Evolutionary conservation across 805 yeast genomes (phyloP).

Genomic region (Candida nemodendra): DNA sequence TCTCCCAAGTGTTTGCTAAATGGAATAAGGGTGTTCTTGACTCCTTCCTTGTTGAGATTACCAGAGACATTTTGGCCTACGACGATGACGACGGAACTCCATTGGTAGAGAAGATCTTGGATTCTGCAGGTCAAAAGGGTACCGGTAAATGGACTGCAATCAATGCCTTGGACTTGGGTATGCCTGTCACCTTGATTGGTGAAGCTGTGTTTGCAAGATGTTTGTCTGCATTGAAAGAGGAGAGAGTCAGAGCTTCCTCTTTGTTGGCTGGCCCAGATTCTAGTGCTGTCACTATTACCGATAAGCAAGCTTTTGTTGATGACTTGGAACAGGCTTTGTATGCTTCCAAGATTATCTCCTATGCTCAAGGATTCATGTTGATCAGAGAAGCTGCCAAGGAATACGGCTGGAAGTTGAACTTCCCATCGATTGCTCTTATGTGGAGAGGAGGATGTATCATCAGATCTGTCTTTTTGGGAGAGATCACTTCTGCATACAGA

Average conservation of each 20-base stretch:
- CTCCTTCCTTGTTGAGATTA: constrained; percentile 94
- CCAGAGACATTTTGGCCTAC: constrained; percentile 89
- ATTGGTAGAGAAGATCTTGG: constrained; percentile 93
- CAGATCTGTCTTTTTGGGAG: constrained; percentile 97
- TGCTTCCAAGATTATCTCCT: constrained; percentile 97
- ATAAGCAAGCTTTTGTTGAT: constrained; percentile 82
- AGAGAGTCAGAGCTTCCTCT: constrained; percentile 84
- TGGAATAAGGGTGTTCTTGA: constrained; percentile 99
- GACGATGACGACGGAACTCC: constrained; percentile 90
- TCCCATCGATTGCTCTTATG: constrained; percentile 98
- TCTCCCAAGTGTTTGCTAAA: constrained; percentile 83
- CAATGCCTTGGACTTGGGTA: constrained; percentile 95
- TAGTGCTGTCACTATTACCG: constrained; percentile 62
- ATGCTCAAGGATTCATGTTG: constrained; percentile 99
- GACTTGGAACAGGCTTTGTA: constrained; percentile 96
- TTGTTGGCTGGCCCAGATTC: constrained; percentile 75
- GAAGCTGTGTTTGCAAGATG: constrained; percentile 98
- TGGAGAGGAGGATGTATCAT: constrained; percentile 99
- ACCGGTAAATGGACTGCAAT: constrained; percentile 99
- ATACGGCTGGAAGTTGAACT: constrained; percentile 95
- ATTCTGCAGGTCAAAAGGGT: constrained; percentile 98
- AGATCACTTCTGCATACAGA: constrained; percentile 95
- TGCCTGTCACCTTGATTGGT: constrained; percentile 97
- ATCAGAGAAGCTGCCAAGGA: constrained; percentile 97
- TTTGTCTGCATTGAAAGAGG: constrained; percentile 86